Conservation (phyloP, 2,329 filamentous ascomycete species). For the Epichloe aotearoae region DNA sequence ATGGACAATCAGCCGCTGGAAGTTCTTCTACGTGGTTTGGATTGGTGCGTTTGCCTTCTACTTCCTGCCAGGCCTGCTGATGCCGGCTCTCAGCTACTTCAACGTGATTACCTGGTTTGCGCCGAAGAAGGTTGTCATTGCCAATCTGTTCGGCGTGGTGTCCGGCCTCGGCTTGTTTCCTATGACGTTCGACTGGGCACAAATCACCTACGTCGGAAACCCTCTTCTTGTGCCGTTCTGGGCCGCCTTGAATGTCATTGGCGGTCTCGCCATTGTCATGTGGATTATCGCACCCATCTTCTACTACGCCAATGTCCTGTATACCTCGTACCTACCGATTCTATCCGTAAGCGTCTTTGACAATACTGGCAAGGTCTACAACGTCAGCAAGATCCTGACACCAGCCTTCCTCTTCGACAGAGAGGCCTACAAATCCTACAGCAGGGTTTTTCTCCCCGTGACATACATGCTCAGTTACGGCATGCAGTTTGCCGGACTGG, state of each 20-base stretch:
- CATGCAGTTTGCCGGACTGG: slow-evolving; percentile 71
- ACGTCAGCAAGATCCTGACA: slow-evolving; percentile 70
- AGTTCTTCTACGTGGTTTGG: slow-evolving; percentile 70
- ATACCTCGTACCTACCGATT: slow-evolving; percentile 76
- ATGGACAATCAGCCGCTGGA: slow-evolving; percentile 71
- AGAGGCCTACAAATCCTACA: slow-evolving; percentile 67
- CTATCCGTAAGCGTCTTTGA: slow-evolving; percentile 77
- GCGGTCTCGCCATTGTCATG: slow-evolving; percentile 69
- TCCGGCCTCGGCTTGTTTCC: slow-evolving; percentile 76
- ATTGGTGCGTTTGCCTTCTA: slow-evolving; percentile 64
- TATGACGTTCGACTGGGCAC: slow-evolving; percentile 83
- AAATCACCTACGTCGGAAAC: slow-evolving; percentile 78
- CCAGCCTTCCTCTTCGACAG: slow-evolving; percentile 65
- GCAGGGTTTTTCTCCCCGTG: slow-evolving; percentile 71
- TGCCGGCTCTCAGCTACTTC: slow-evolving; percentile 80
- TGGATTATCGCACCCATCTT: slow-evolving; percentile 70
- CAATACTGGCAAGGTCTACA: slow-evolving; percentile 66
- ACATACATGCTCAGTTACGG: slow-evolving; percentile 82
- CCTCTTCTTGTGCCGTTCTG: slow-evolving; percentile 75
- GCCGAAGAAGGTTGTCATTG: slow-evolving; percentile 71
- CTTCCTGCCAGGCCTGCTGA: slow-evolving; percentile 69
- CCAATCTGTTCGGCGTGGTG: slow-evolving; percentile 76
- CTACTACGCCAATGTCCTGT: slow-evolving; percentile 70
- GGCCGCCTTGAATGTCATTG: slow-evolving; percentile 75
- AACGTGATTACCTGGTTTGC: slow-evolving; percentile 82